A percentile compares a stretch with the other conserved stretches of the same genome.
These are phyloP conservation scores for Skeletonema potamos DNA, from an alignment of 108 stramenopile species.

Conservation along the genomic window DNA sequence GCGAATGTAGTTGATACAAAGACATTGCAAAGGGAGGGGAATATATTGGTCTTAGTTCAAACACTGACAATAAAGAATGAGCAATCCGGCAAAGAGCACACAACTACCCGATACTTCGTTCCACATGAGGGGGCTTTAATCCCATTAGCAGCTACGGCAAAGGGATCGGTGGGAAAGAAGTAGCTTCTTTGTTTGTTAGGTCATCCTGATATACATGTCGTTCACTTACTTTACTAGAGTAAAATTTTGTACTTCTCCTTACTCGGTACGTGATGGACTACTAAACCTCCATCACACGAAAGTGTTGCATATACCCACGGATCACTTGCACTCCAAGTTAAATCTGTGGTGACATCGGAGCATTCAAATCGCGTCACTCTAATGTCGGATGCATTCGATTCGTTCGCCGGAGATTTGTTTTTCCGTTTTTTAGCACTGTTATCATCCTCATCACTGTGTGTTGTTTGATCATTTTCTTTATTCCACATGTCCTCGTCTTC, in stretches of 20 bases:
- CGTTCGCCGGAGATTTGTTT: conserved; percentile 3
- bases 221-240: conserved; percentile 29
- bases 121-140: conserved; percentile 49
- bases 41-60: conserved; percentile 60
- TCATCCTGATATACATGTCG: not conserved
- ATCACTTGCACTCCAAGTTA: conserved; percentile 93
- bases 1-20: conserved; percentile 77
- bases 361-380: conserved; percentile 87
- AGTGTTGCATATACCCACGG: conserved; percentile 94
- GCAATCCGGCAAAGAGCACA: conserved; percentile 56
- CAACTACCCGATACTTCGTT: conserved; percentile 71
- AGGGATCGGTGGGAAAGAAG: conserved; percentile 17
- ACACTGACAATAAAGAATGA: conserved; percentile 74
- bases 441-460: conserved; percentile 11
- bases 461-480: conserved; percentile 25
- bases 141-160: conserved; percentile 35
- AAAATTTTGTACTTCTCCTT: conserved; percentile 99
- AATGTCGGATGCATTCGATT: conserved; percentile 65
- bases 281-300: conserved; percentile 90
- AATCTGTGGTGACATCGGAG: conserved; percentile 79
- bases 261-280: conserved; percentile 93
- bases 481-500: conserved; percentile 7
- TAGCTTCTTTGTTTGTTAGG: not conserved
- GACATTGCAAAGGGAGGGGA: conserved; percentile 53
- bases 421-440: conserved; percentile 10